Evolutionary conservation across 2,329 filamentous ascomycete genomes (phyloP).

Genomic region (Fusarium penzigii): DNA sequence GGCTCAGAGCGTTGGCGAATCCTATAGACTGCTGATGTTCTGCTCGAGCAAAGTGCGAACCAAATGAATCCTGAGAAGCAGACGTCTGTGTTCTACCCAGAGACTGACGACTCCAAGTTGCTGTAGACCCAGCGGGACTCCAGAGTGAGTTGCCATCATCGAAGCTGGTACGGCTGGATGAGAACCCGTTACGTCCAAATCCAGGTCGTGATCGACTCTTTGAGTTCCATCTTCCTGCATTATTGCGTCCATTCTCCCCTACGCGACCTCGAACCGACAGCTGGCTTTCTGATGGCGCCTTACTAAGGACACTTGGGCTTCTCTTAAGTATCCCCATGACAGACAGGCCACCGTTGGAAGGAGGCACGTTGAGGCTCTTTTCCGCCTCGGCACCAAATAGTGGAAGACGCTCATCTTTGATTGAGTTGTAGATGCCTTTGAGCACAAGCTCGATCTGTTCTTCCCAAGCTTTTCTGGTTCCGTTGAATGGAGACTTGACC

Average conservation of each 20-base stretch:
- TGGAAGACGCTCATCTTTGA: constrained; percentile 83
- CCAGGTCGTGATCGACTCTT: constrained; percentile 80
- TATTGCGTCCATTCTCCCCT: constrained; percentile 54
- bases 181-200: constrained; percentile 77
- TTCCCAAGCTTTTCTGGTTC: constrained; percentile 80
- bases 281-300: constrained; percentile 81
- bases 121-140: constrained; percentile 84
- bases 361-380: constrained; percentile 36
- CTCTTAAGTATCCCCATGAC: constrained; percentile 79
- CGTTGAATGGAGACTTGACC: constrained; percentile 75
- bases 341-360: constrained; percentile 66
- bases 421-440: constrained; percentile 88
- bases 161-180: constrained; percentile 89
- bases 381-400: constrained; percentile 70
- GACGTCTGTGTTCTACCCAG: constrained; percentile 88
- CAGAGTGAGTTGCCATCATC: constrained; percentile 89
- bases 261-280: constrained; percentile 70
- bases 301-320: constrained; percentile 88
- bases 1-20: constrained; percentile 93
- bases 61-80: constrained; percentile 89
- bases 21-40: constrained; percentile 97
- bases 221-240: constrained; percentile 73
- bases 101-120: constrained; percentile 93
- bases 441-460: constrained; percentile 85
- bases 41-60: constrained; percentile 70